phyloP scores from a whole-genome alignment of 768 basidiomycete species.

The Phlegmacium glaucopus region DNA sequence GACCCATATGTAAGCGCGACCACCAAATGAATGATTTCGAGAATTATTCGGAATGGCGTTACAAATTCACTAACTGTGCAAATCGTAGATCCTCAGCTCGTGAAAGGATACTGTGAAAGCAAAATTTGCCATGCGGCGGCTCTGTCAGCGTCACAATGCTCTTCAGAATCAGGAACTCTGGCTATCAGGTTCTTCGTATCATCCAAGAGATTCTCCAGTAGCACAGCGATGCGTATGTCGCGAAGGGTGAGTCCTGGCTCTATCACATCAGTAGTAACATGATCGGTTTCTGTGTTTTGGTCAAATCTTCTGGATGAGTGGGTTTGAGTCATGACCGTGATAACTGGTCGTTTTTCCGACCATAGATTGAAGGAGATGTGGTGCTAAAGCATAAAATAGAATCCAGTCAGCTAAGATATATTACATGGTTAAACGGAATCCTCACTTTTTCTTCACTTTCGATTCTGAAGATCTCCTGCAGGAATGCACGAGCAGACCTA shows the following conservation, averaged over 20 bases:
- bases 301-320: constrained; percentile 17
- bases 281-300: background rate
- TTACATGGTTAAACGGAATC: background rate
- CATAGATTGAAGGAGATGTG: constrained; percentile 16
- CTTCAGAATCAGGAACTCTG: background rate
- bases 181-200: background rate
- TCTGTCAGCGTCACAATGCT: too few relatives aligned
- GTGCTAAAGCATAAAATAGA: constrained; percentile 14
- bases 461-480: constrained; percentile 13
- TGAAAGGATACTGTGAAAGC: too few relatives aligned
- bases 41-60: too few relatives aligned
- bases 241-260: constrained; percentile 45
- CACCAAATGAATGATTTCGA: too few relatives aligned
- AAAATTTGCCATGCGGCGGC: too few relatives aligned
- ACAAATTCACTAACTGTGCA: too few relatives aligned
- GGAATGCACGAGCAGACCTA: constrained; percentile 14
- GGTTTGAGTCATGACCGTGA: constrained; percentile 20
- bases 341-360: constrained; percentile 6
- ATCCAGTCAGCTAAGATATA: background rate
- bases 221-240: constrained; percentile 47
- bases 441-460: constrained; percentile 18
- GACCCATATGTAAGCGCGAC: too few relatives aligned
- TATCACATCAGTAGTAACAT: background rate
- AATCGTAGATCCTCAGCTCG: too few relatives aligned
- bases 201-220: constrained; percentile 29